Conservation (phyloP, 2,329 filamentous ascomycete genomes). For the Drechslerella coelobrocha region DNA sequence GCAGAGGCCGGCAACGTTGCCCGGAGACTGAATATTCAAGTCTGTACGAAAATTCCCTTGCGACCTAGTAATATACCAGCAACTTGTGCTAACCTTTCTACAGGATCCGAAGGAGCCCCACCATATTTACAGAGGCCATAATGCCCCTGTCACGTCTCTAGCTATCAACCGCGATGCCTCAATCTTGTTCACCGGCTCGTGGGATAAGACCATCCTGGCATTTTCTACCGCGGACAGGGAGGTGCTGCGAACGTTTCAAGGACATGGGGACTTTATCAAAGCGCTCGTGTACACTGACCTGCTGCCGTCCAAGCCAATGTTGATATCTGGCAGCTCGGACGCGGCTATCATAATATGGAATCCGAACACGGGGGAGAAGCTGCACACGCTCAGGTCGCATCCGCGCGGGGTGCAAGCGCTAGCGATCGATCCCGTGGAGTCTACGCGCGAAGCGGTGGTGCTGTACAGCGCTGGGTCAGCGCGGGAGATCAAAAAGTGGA, state of each 20-base stretch:
- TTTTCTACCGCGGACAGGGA: slow-evolving; percentile 72
- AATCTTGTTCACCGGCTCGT: slow-evolving; percentile 83
- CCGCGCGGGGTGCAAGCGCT: slow-evolving; percentile 80
- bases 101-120: slow-evolving; percentile 37
- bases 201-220: slow-evolving; percentile 91
- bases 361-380: slow-evolving; percentile 68
- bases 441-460: slow-evolving; percentile 62
- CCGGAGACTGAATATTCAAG: slow-evolving; percentile 75
- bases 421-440: slow-evolving; percentile 72
- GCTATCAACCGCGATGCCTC: slow-evolving; percentile 67
- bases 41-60: slow-evolving; percentile 62
- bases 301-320: slow-evolving; percentile 55
- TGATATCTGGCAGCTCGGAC: slow-evolving; percentile 79
- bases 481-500: slow-evolving; percentile 79
- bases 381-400: slow-evolving; percentile 81
- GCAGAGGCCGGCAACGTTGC: slow-evolving; percentile 87
- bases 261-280: slow-evolving; percentile 93
- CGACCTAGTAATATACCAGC: slow-evolving; percentile 58
- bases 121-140: slow-evolving; percentile 71
- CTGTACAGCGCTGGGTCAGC: slow-evolving; percentile 83
- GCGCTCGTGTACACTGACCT: slow-evolving; percentile 65
- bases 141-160: slow-evolving; percentile 79
- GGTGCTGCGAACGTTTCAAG: slow-evolving; percentile 69
- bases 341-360: slow-evolving; percentile 87
- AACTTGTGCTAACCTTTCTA: too few species aligned